Evolutionary conservation across 2,329 filamentous ascomycete genomes (phyloP).

Genomic region (Hymenoscyphus infarciens): DNA sequence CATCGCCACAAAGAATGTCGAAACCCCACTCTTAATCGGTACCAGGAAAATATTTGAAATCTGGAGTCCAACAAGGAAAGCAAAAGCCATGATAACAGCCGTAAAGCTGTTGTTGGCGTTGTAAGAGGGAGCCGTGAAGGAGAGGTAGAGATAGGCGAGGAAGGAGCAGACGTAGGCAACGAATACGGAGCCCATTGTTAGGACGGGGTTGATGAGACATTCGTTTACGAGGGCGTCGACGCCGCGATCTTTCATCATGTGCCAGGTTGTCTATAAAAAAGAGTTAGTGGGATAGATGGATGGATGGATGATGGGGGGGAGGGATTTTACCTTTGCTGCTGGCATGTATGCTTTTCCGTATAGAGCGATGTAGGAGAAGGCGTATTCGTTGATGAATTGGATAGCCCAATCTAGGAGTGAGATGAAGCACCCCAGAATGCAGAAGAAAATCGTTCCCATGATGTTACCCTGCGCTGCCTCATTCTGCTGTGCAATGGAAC

Average conservation of each 20-base stretch:
- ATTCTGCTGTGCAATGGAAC: conserved; percentile 69
- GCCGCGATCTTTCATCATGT: conserved; percentile 86
- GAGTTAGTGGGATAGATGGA: conserved; percentile 7
- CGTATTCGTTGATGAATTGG: conserved; percentile 86
- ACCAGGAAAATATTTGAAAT: conserved; percentile 88
- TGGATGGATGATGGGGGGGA: background rate
- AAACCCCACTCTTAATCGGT: conserved; percentile 81
- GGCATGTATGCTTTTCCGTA: conserved; percentile 87
- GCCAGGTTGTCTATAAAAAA: conserved; percentile 35
- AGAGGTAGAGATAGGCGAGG: conserved; percentile 81
- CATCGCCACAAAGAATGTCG: conserved; percentile 83
- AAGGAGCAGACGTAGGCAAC: conserved; percentile 80
- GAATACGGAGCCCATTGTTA: conserved; percentile 76
- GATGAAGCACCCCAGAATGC: conserved; percentile 73
- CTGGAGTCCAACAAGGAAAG: conserved; percentile 87
- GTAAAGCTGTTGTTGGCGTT: conserved; percentile 67
- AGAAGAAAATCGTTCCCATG: conserved; percentile 64
- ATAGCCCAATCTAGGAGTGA: conserved; percentile 79
- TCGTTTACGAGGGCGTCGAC: conserved; percentile 82
- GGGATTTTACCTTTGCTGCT: conserved; percentile 66
- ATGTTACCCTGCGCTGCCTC: conserved; percentile 66
- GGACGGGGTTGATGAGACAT: conserved; percentile 44
- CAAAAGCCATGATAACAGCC: conserved; percentile 74
- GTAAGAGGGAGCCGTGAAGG: conserved; percentile 77
- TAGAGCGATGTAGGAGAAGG: conserved; percentile 87